Conservation (phyloP, 139 green algal genomes). For the Closterium sp. region DNA sequence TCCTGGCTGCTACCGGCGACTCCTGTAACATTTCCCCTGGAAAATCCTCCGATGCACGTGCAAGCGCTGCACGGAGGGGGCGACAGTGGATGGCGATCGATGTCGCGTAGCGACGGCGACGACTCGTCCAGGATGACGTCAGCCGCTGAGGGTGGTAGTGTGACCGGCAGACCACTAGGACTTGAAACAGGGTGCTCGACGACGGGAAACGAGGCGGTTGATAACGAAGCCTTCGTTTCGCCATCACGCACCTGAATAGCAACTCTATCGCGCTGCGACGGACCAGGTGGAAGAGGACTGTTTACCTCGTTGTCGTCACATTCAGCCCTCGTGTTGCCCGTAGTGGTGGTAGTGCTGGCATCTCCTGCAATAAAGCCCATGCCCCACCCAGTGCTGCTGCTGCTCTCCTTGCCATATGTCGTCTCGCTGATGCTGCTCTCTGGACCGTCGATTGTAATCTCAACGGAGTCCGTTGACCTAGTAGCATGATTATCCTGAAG, state of each 20-base stretch:
- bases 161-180: background rate
- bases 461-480: background rate
- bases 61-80: background rate
- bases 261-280: background rate
- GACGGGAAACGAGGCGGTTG: too few relatives aligned
- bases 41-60: background rate
- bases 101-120: background rate
- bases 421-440: background rate
- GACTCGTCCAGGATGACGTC: background rate
- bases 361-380: background rate
- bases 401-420: background rate
- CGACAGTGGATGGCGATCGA: background rate
- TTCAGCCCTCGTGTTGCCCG: background rate
- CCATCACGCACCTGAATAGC: background rate
- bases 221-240: background rate
- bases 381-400: background rate
- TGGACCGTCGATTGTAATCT: background rate
- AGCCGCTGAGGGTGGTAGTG: background rate
- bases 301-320: background rate
- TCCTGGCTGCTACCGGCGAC: background rate
- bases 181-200: background rate
- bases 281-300: background rate
- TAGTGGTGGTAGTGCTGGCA: background rate
- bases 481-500: background rate
- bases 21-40: background rate